Conservation (phyloP, 2,329 filamentous ascomycete species). For the Sphaerulina populicola region DNA sequence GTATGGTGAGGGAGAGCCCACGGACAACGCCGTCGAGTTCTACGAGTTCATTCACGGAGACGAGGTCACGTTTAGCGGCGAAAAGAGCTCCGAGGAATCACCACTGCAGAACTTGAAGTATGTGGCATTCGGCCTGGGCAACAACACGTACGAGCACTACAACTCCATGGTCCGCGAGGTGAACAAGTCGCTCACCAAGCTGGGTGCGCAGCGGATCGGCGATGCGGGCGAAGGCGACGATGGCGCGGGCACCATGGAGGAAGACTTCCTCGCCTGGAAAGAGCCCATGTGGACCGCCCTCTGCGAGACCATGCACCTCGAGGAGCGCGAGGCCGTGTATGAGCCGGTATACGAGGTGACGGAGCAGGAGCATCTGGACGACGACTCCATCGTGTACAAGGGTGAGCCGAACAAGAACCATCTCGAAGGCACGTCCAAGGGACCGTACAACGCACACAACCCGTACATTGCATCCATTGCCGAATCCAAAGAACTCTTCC, state of each 20-base stretch:
- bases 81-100: conserved; percentile 57
- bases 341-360: conserved; percentile 82
- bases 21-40: conserved; percentile 97
- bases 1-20: conserved; percentile 96
- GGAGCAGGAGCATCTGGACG: conserved; percentile 57
- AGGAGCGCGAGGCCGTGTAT: conserved; percentile 93
- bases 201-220: conserved; percentile 78
- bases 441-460: conserved; percentile 82
- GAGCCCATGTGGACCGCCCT: conserved; percentile 95
- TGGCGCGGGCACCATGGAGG: conserved; percentile 97
- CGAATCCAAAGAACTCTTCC: conserved; percentile 87
- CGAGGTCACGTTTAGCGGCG: conserved; percentile 69
- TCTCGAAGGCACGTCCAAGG: conserved; percentile 72
- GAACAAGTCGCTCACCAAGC: conserved; percentile 67
- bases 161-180: conserved; percentile 96
- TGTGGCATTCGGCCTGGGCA: conserved; percentile 90
- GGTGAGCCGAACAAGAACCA: conserved; percentile 80
- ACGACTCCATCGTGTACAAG: conserved; percentile 76
- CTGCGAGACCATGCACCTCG: conserved; percentile 71
- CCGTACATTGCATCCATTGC: conserved; percentile 87
- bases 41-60: conserved; percentile 90
- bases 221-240: conserved; percentile 92
- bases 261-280: conserved; percentile 98
- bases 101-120: conserved; percentile 80
- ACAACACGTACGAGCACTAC: conserved; percentile 99